Percentiles rank a stretch among this genome's conserved stretches.
phyloP scores from a whole-genome alignment of 257 asterid species.

The Plectranthus barbatus region DNA sequence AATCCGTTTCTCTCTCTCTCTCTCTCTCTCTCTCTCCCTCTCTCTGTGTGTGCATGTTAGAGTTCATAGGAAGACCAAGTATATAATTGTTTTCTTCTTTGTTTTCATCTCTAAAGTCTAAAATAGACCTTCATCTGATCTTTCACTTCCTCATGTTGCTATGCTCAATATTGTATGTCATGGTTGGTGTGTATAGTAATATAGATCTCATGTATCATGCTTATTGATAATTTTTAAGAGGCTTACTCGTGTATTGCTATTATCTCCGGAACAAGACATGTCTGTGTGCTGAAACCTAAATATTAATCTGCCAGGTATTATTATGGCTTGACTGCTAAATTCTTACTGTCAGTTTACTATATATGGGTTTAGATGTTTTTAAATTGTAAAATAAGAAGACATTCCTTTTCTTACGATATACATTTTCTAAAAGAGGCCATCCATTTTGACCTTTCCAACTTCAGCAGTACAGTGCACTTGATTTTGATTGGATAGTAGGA shows the following conservation, averaged over 20 bases:
- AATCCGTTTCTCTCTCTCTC: not conserved
- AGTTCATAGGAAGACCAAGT: not conserved
- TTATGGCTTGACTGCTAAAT: not conserved
- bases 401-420: not conserved
- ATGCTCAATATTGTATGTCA: not conserved
- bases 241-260: not conserved
- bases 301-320: not conserved
- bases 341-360: not conserved
- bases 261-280: not conserved
- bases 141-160: not conserved
- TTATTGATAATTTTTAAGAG: not conserved
- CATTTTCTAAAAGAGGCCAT: not conserved
- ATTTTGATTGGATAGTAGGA: not conserved
- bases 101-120: not conserved
- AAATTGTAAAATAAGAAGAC: not conserved
- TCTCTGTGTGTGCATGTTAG: not conserved
- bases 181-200: not conserved
- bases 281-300: not conserved
- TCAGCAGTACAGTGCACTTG: not conserved
- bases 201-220: not conserved
- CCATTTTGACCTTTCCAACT: not conserved
- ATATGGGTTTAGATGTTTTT: not conserved
- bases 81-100: not conserved
- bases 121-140: not conserved
- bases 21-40: not conserved